Conservation (phyloP, 78 protist species). For the Guillardia theta region DNA sequence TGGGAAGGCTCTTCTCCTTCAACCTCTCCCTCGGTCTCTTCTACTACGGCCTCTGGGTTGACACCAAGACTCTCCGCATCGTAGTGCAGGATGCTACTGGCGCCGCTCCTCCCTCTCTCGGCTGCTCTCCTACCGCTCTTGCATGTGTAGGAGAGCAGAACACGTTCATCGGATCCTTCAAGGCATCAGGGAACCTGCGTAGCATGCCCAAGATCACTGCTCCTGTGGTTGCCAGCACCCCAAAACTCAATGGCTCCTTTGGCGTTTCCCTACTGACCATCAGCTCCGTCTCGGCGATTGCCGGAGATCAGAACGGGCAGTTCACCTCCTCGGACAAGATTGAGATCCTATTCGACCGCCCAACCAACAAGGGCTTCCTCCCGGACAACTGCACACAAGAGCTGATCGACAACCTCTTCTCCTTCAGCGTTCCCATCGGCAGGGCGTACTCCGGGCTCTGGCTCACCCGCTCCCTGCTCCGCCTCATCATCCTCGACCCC, state of each 20-base stretch:
- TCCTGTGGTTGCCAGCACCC: neutral
- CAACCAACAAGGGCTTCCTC: neutral
- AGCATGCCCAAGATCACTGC: neutral
- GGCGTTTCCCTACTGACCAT: neutral
- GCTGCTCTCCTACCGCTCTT: neutral
- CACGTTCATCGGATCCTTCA: neutral
- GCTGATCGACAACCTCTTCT: neutral
- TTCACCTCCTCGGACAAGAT: neutral
- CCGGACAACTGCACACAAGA: neutral
- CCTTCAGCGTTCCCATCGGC: neutral
- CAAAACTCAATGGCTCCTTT: neutral
- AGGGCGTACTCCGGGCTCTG: neutral
- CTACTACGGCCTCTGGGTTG: neutral
- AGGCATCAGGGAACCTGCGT: neutral
- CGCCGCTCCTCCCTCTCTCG: neutral
- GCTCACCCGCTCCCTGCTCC: no score
- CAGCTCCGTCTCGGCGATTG: neutral
- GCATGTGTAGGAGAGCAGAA: neutral
- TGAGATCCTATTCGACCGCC: neutral
- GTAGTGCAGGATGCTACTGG: neutral
- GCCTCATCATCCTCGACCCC: neutral
- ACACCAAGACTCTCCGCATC: neutral
- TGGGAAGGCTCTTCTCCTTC: neutral
- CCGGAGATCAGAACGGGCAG: neutral
- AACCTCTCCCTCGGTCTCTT: neutral